These are phyloP conservation scores for Leccinum subfulvum DNA, from an alignment of 1,284 basidiomycete species.

Conservation along the genomic window DNA sequence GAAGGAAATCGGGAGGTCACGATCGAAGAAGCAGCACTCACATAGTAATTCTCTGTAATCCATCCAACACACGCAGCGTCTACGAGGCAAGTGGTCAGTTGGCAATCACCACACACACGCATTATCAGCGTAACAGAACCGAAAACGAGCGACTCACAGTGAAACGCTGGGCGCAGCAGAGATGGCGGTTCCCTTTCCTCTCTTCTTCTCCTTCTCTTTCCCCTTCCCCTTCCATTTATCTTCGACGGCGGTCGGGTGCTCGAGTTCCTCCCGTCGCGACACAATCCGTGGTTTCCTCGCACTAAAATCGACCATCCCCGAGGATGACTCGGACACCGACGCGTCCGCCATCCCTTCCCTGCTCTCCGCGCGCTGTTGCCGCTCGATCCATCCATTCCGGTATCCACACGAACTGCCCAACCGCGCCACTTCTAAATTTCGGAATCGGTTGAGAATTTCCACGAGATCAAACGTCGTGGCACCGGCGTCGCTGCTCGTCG, in stretches of 20 bases:
- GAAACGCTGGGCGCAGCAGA: conserved; percentile 4
- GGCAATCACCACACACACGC: not conserved
- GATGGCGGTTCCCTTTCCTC: not conserved
- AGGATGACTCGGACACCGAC: not conserved
- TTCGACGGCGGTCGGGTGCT: conserved; percentile 6
- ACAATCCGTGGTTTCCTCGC: conserved; percentile 16
- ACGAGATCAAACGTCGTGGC: conserved; percentile 8
- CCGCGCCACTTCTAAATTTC: conserved; percentile 44
- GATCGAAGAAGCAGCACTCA: conserved; percentile 29
- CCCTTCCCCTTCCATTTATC: conserved; percentile 14
- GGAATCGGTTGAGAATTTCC: conserved; percentile 37
- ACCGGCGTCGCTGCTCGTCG: not conserved
- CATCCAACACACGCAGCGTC: conserved; percentile 58
- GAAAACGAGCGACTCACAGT: conserved; percentile 34
- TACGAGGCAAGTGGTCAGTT: conserved; percentile 25
- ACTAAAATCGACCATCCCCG: not conserved
- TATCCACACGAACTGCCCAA: conserved; percentile 47
- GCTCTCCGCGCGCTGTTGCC: not conserved
- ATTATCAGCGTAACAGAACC: too few relatives aligned
- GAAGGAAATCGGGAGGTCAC: not conserved
- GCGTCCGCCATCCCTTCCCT: not conserved
- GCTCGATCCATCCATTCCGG: conserved; percentile 33
- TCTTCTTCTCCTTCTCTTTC: conserved; percentile 10
- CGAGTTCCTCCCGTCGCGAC: conserved; percentile 12
- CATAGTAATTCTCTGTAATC: conserved; percentile 54